Base-by-base conservation (phyloP, 768 basidiomycete species). In the Termitomyces heimii region DNA sequence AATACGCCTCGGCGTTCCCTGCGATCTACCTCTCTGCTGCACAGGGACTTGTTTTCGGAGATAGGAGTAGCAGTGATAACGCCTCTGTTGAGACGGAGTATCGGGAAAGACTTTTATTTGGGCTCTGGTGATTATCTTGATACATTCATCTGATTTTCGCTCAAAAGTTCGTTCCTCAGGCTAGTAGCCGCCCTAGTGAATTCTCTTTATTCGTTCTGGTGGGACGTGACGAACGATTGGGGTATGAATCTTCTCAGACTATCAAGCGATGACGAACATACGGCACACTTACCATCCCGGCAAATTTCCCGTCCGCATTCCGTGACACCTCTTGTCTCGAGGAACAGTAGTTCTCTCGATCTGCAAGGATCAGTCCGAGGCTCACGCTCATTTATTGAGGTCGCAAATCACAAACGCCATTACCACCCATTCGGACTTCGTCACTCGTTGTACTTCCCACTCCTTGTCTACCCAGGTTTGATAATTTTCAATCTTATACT, bases 191-290 rank as follows among this genome's bases (percentile, higher is more conserved):
- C 92, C 24, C 79, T 82, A 35, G 69, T 96, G 65, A 98, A 98
- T 71, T 96, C 95, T 3, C 69, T 90, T 31, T 99, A 93, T 71
- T 95, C 94, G 3, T 98, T 96, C 70, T 99, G 94, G 92, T 99
- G 97, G 97, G 97, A 98, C 71, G 81, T 98, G 43, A 94, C 92
- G 48, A 92, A 96, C 69, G 97, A 99, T 68, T 99, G 96, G 95
- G 97, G 97, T 5, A 77, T 99, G 54, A 82, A 85, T 45, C 73
- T 98, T 43, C 74, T 98, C 57, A 78, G 78, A 53, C 60, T 68
- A 31, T 63, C 66, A 37, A 59, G 68, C 55, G 59, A 67, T 48
- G 63, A 68, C 50, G 66, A 68, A 57, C 68, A 67, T 49, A 62
- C 63, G 50, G 70, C 66, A 57, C 63, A 61, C 45, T 56, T 60